These are phyloP conservation scores for Fennellomyces sp. DNA, from an alignment of 371 early-diverging fungal genomes.

Conservation along the genomic window DNA sequence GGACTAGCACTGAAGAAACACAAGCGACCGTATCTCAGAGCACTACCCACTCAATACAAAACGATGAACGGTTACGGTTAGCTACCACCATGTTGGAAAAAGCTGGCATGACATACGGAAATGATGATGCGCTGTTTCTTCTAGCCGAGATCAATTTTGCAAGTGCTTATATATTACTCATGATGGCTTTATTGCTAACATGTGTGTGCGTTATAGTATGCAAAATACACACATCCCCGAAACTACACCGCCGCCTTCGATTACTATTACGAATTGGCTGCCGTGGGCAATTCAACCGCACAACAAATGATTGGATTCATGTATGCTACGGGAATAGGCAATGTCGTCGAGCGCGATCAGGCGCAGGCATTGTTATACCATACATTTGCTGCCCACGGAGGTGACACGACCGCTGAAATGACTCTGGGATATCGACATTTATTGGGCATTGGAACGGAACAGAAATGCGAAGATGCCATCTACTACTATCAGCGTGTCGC, in stretches of 20 bases:
- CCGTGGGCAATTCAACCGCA: slow-evolving; percentile 80
- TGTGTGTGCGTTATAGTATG: slow-evolving; percentile 34
- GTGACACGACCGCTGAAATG: slow-evolving; percentile 78
- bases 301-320: slow-evolving; percentile 90
- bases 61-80: slow-evolving; percentile 11
- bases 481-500: slow-evolving; percentile 83
- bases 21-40: neutral
- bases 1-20: neutral
- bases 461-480: slow-evolving; percentile 77
- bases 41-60: neutral
- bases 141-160: slow-evolving; percentile 66
- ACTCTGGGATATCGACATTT: slow-evolving; percentile 85
- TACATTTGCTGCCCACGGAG: slow-evolving; percentile 83
- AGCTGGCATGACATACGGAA: slow-evolving; percentile 36
- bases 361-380: slow-evolving; percentile 79
- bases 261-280: slow-evolving; percentile 62
- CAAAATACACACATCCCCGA: slow-evolving; percentile 59
- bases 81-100: slow-evolving; percentile 33
- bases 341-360: slow-evolving; percentile 63
- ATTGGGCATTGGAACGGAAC: slow-evolving; percentile 81
- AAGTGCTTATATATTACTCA: slow-evolving; percentile 15
- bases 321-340: slow-evolving; percentile 89
- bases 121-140: slow-evolving; percentile 49
- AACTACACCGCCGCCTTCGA: slow-evolving; percentile 62
- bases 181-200: neutral